These are phyloP conservation scores for Apiospora aurea DNA, from an alignment of 2,329 filamentous ascomycete species.

Conservation along the genomic window DNA sequence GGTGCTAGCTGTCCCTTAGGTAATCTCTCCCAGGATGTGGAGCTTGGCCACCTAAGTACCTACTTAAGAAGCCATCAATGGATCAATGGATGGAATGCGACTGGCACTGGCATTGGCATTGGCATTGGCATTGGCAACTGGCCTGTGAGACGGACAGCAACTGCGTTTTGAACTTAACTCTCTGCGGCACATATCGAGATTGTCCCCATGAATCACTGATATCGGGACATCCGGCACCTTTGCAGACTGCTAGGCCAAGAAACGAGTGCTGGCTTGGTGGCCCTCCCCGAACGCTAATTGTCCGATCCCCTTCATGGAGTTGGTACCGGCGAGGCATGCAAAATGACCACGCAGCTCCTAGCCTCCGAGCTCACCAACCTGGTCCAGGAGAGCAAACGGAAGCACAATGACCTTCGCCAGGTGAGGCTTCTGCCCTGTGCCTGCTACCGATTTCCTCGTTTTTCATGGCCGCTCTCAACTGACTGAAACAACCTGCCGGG, in stretches of 20 bases:
- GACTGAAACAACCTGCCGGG: neutral
- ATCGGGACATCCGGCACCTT: neutral
- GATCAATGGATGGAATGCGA: neutral
- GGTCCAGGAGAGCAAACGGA: constrained; percentile 94
- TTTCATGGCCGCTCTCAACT: neutral
- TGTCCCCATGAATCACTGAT: neutral
- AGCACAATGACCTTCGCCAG: constrained; percentile 87
- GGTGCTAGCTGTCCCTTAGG: neutral
- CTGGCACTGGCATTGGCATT: neutral
- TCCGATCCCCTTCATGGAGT: constrained; percentile 2
- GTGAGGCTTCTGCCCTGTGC: constrained; percentile 46
- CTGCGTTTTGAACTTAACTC: neutral
- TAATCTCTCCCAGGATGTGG: neutral
- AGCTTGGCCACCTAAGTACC: neutral
- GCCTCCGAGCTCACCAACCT: constrained; percentile 88
- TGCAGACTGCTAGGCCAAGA: constrained; percentile 8
- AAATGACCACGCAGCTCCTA: constrained; percentile 91
- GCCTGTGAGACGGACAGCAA: neutral
- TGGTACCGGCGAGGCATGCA: constrained; percentile 40
- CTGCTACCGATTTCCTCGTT: neutral
- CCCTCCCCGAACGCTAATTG: neutral
- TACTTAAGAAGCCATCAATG: too few species aligned
- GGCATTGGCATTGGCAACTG: too few species aligned
- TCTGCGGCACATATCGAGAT: neutral
- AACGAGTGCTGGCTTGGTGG: neutral